Evolutionary conservation across 2,329 filamentous ascomycete species (phyloP).

Genomic region (Xylaria sp.): DNA sequence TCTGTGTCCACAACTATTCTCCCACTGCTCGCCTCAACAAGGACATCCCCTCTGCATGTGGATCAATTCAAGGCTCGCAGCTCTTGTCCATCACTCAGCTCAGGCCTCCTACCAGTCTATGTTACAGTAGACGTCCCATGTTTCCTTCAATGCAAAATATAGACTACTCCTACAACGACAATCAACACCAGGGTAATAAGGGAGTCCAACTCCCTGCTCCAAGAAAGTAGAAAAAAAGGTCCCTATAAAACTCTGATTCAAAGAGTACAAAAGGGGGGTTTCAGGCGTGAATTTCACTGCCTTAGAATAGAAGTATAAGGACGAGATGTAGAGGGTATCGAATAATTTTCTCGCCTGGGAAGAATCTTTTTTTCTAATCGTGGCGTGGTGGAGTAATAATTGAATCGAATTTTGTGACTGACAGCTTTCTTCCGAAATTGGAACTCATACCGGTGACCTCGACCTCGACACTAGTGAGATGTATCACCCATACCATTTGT

Average conservation of each 20-base stretch:
- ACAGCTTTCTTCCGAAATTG: constrained; percentile 23
- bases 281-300: neutral
- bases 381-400: neutral
- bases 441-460: constrained; percentile 16
- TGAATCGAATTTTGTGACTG: constrained; percentile 19
- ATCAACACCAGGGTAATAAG: constrained; percentile 10
- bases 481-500: constrained; percentile 15
- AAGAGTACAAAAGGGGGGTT: constrained; percentile 14
- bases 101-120: constrained; percentile 5
- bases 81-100: constrained; percentile 14
- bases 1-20: constrained; percentile 22
- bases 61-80: constrained; percentile 1
- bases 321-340: constrained; percentile 36
- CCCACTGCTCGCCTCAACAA: constrained; percentile 5
- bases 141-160: constrained; percentile 15
- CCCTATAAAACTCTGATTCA: constrained; percentile 13
- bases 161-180: constrained; percentile 32
- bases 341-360: constrained; percentile 30
- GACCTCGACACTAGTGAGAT: constrained; percentile 32
- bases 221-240: constrained; percentile 4
- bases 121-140: constrained; percentile 15
- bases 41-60: neutral
- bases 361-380: constrained; percentile 11
- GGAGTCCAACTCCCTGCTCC: constrained; percentile 4
- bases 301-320: constrained; percentile 25